phyloP scores from a whole-genome alignment of 2,329 filamentous ascomycete species.

The Claviceps quebecensis region DNA sequence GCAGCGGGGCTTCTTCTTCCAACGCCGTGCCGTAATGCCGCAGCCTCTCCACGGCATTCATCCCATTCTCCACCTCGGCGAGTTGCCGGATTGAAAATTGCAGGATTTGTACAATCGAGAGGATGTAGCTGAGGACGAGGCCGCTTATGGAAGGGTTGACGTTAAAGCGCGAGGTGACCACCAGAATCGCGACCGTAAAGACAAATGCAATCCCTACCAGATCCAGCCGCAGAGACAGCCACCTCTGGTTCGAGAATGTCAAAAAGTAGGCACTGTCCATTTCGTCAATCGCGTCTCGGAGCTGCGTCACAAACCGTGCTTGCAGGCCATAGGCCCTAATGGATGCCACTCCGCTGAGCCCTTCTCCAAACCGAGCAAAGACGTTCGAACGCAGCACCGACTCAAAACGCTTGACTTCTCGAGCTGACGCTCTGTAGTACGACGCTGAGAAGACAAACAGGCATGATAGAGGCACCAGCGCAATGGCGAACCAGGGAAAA shows the following conservation, averaged over 20 bases:
- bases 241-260: conserved; percentile 90
- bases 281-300: conserved; percentile 64
- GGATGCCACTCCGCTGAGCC: conserved; percentile 66
- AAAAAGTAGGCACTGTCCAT: conserved; percentile 94
- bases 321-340: conserved; percentile 84
- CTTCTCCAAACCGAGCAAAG: conserved; percentile 84
- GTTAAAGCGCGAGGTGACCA: conserved; percentile 79
- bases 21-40: conserved; percentile 79
- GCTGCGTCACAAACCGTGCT: conserved; percentile 54
- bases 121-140: conserved; percentile 82
- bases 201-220: conserved; percentile 72
- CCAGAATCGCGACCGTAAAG: conserved; percentile 76
- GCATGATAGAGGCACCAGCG: conserved; percentile 50
- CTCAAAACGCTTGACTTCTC: conserved; percentile 91
- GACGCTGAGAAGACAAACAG: conserved; percentile 70
- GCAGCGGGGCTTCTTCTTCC: conserved; percentile 77
- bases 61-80: conserved; percentile 92
- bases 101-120: conserved; percentile 87
- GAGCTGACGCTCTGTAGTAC: conserved; percentile 82
- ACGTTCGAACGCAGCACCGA: conserved; percentile 75
- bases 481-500: conserved; percentile 72
- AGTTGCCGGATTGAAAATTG: conserved; percentile 90
- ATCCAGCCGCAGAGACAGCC: conserved; percentile 78
- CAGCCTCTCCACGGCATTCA: conserved; percentile 90
- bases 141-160: conserved; percentile 76